Base-by-base conservation (phyloP, 177 flowering plant genomes). In the Vitis hybrid region DNA sequence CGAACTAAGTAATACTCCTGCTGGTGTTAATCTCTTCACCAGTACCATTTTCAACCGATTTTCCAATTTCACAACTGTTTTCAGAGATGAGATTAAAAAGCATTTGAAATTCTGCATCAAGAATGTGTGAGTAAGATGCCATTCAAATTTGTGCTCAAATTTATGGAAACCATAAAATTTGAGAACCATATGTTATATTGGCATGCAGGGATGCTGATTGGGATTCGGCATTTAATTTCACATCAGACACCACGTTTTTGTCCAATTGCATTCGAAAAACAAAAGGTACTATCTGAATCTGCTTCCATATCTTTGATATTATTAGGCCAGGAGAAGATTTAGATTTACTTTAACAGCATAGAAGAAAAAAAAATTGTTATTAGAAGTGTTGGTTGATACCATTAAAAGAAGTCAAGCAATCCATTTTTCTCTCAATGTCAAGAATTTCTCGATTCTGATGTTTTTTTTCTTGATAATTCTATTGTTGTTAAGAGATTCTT, bases 171-270 rank as follows among this genome's bases (percentile, higher is more conserved):
- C 7, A 11, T 26, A n/a, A 6, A 52, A 2, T 51, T 26, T 19
- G 39, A 18, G 39, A 13, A 11, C 18, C 19, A 26, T 65, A 1
- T 49, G 7, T 68, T 71, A 29, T 21, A 62, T 29, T 31, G 63
- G 16, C 15, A 55, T 72, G 53, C 77, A 87, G 91, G 56, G 80
- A 84, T 70, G 82, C 75, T 22, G 91, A 88, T 73, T 87, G 91
- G 89, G 72, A 90, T 70, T 84, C 72, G 9, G 93, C 99, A 18
- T 95, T 95, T 76, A 87, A 93, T 76, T 95, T 93, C 76, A 70
- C 90, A 3, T 74, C 79, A 33, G 79, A 87, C 71, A 64, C 82
- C 66, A 75, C 65, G 2, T 90, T 90, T 64, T 49, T 95, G 62
- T 49, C 82, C 45, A n/a, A 72, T 60, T 93, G 99, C 70, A 66